Evolutionary conservation across 306 rosid species (phyloP), one percentile per base, ranked within the genome.

Genomic region (Vigna angularis): DNA sequence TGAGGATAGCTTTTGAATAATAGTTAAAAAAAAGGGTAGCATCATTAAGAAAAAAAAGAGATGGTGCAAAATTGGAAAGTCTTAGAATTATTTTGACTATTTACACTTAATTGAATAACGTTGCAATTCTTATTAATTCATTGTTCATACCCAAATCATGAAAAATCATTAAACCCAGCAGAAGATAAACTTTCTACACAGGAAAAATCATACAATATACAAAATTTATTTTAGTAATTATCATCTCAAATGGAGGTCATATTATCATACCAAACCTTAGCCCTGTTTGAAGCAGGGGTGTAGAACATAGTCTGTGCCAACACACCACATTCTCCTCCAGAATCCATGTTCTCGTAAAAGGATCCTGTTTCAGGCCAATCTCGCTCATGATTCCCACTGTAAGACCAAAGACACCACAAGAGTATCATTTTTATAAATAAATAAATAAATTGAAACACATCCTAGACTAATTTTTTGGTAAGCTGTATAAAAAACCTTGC

Each of bases 241-340:
- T 64, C 10, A 74, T 47, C 61, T 11, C 34, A 58, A 59, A 74
- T 61, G 26, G 79, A 18, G 5, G 70, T 8, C 18, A 38, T 20
- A 22, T 17, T 48, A 18, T 34, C 76, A 62, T 88, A 94, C 97
- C 97, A 94, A 86, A 92, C 91, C 71, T 90, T 94, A 32, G 85
- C 97, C 67, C 98, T 86, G 79, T 94, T 94, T 65, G 83, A 88
- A 68, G 96, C 91, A 57, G 97, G 98, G 52, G 88, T 92, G 38
- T 89, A 90, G 84, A 92, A 94, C 98, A 94, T 90, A 57, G 86
- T 89, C 85, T 92, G 89, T n/a, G 96, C 94, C 84, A 90, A 76
- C 50, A 92, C 97, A 52, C 97, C 98, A 66, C 98, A 94, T 88
- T 94, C 97, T 85, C 98, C 98, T 13, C 97, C 97, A 40, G 95